Evolutionary conservation across 371 early-diverging fungal species (phyloP).

Genomic region (Fennellomyces sp.): DNA sequence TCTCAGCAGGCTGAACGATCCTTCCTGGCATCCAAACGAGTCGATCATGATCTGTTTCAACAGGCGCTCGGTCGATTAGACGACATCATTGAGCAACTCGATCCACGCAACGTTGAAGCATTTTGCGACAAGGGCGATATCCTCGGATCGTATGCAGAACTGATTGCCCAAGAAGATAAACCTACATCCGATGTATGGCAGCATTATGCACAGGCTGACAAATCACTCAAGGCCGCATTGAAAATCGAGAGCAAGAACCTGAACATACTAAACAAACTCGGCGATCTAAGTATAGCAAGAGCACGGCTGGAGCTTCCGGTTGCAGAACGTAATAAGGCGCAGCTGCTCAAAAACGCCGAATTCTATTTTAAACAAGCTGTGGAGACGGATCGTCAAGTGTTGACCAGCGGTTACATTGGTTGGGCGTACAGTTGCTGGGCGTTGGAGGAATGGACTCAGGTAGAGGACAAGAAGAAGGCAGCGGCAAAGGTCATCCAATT

Average conservation of each 20-base stretch:
- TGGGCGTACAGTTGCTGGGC: constrained; percentile 50
- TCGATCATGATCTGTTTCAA: constrained; percentile 50
- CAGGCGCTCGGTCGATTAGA: constrained; percentile 51
- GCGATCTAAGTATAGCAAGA: constrained; percentile 58
- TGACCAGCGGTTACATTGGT: constrained; percentile 43
- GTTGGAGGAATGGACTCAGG: constrained; percentile 34
- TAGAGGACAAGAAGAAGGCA: constrained; percentile 25
- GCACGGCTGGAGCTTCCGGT: constrained; percentile 49
- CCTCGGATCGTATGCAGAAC: constrained; percentile 60
- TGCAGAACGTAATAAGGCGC: constrained; percentile 51
- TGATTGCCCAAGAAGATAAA: constrained; percentile 23
- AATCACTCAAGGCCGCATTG: constrained; percentile 54
- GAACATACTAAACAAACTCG: constrained; percentile 59
- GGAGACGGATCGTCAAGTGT: constrained; percentile 35
- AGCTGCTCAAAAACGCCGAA: constrained; percentile 57
- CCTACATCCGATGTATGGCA: constrained; percentile 43
- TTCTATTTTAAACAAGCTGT: constrained; percentile 49
- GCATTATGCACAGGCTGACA: constrained; percentile 52
- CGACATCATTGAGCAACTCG: constrained; percentile 43
- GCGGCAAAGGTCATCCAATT: constrained; percentile 35
- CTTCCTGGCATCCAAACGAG: constrained; percentile 44
- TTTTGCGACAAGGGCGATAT: constrained; percentile 74
- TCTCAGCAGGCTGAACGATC: constrained; percentile 62
- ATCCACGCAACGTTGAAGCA: constrained; percentile 64
- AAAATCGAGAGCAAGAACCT: constrained; percentile 56